A percentile compares a stretch with the other conserved stretches of the same genome.
These are phyloP conservation scores for Histomonas meleagridis DNA, from an alignment of 208 protist genomes.

Conservation along the genomic window DNA sequence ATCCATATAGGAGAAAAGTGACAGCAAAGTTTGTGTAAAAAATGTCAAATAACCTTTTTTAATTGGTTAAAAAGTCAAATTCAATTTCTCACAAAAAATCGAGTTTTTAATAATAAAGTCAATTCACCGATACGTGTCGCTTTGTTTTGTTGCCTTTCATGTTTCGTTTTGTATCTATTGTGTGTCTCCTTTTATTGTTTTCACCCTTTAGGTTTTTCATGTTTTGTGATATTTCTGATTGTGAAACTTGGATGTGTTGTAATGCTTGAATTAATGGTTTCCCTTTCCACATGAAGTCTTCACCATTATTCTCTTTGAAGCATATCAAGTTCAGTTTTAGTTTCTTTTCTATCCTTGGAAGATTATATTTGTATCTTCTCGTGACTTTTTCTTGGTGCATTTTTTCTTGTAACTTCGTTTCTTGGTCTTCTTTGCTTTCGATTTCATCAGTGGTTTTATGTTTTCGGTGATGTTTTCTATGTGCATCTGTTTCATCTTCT, in stretches of 20 bases:
- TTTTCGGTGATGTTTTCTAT: neutral
- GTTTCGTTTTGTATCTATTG: too few species aligned
- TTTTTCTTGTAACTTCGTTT: neutral
- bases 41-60: too few species aligned
- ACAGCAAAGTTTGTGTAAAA: too few species aligned
- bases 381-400: neutral
- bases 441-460: neutral
- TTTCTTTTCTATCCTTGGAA: neutral
- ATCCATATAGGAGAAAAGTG: too few species aligned
- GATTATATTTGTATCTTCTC: neutral
- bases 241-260: neutral
- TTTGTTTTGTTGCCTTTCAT: too few species aligned
- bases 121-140: too few species aligned
- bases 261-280: neutral
- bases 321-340: neutral
- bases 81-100: too few species aligned
- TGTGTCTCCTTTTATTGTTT: too few species aligned
- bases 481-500: neutral
- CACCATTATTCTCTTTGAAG: neutral
- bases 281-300: neutral
- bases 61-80: too few species aligned
- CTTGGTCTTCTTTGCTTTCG: neutral
- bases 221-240: conserved; percentile 9
- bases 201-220: too few species aligned
- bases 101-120: too few species aligned